Conservation (phyloP, 495 filamentous ascomycete species). For the Penicillium bialowiezense region DNA sequence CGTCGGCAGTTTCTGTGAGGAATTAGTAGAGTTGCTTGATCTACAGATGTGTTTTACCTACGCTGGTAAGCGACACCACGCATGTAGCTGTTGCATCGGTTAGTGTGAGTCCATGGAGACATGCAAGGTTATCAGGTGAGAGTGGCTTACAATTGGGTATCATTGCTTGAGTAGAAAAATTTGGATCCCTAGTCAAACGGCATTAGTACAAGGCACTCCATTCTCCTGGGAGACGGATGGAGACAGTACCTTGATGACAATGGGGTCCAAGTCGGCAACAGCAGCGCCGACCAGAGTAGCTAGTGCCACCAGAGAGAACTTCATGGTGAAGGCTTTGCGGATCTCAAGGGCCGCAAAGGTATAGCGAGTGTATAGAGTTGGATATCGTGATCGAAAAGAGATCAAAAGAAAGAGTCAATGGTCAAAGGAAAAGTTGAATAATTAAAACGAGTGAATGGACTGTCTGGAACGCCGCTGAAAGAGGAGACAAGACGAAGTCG, state of each 20-base stretch:
- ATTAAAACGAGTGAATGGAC: conserved; percentile 15
- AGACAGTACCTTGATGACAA: conserved; percentile 60
- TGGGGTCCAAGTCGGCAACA: conserved; percentile 60
- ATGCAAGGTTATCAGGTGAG: too few species aligned
- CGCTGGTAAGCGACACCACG: conserved; percentile 87
- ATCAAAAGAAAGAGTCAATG: conserved; percentile 1
- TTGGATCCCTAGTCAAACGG: conserved; percentile 55
- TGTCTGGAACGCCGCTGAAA: conserved; percentile 1
- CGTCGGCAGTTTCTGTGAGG: conserved; percentile 30
- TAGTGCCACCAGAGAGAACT: conserved; percentile 41
- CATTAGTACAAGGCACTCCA: conserved; percentile 3
- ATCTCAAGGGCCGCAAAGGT: conserved; percentile 3
- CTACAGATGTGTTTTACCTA: conserved; percentile 27
- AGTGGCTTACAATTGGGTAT: conserved; percentile 70
- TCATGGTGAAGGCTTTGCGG: conserved; percentile 30
- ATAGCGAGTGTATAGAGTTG: conserved; percentile 19
- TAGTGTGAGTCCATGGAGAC: conserved; percentile 1
- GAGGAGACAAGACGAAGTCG: neutral
- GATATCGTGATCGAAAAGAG: conserved; percentile 4
- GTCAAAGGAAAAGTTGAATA: conserved; percentile 5
- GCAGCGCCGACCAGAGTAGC: conserved; percentile 51
- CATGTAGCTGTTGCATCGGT: conserved; percentile 54
- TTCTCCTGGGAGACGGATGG: conserved; percentile 9
- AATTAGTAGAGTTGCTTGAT: conserved; percentile 8
- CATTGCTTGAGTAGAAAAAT: conserved; percentile 75